phyloP scores from a whole-genome alignment of 208 protist species.

The Crithidia mellificae region DNA sequence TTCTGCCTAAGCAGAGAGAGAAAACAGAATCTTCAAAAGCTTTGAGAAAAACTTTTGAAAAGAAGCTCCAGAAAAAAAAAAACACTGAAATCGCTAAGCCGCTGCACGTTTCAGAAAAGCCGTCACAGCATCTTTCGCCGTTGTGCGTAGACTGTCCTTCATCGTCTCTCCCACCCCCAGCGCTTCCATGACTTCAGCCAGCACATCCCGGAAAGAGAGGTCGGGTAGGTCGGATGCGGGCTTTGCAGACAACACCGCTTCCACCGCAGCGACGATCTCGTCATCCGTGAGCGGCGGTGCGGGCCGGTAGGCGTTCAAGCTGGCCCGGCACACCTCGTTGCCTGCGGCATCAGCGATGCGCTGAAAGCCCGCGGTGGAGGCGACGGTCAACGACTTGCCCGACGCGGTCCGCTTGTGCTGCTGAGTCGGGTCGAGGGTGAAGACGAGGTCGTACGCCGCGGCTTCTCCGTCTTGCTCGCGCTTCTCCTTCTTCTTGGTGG shows the following conservation, averaged over 20 bases:
- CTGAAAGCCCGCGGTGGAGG: conserved; percentile 54
- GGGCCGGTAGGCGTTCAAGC: conserved; percentile 54
- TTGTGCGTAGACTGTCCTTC: conserved; percentile 27
- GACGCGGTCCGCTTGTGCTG: conserved; percentile 40
- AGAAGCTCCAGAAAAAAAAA: too few relatives aligned
- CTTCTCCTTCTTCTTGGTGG: background rate
- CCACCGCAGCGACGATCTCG: conserved; percentile 40
- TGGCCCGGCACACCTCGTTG: conserved; percentile 43
- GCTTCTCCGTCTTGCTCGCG: background rate
- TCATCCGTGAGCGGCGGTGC: conserved; percentile 33
- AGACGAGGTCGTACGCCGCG: conserved; percentile 26
- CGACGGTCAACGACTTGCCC: conserved; percentile 67
- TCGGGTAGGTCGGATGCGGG: conserved; percentile 13
- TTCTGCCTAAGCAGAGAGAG: too few relatives aligned
- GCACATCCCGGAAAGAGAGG: conserved; percentile 58
- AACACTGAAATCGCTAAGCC: background rate
- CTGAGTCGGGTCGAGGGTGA: conserved; percentile 67
- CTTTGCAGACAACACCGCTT: conserved; percentile 31
- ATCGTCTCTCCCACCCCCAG: conserved; percentile 36
- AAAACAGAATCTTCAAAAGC: too few relatives aligned
- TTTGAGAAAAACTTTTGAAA: too few relatives aligned
- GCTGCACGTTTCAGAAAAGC: background rate
- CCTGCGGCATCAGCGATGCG: conserved; percentile 35
- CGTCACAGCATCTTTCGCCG: conserved; percentile 42
- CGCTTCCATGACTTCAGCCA: conserved; percentile 35